Conservation (phyloP, 176 grass and related monocot species). For the Carex kokanica region DNA sequence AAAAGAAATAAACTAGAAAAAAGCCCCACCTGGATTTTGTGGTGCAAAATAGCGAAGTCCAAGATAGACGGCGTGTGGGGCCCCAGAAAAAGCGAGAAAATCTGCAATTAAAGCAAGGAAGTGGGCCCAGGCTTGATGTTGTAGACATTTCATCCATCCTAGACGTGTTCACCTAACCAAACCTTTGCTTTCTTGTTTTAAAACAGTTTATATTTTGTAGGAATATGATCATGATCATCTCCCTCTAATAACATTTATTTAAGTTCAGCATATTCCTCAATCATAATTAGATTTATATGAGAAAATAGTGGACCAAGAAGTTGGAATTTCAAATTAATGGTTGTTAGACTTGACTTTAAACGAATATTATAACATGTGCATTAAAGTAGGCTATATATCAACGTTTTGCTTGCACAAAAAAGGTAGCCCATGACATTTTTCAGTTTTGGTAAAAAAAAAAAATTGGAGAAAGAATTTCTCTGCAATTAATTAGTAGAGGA, state of each 20-base stretch:
- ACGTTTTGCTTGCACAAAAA: slow-evolving; percentile 8
- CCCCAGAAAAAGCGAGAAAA: slow-evolving; percentile 5
- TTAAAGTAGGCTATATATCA: neutral
- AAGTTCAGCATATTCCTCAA: neutral
- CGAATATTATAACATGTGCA: neutral
- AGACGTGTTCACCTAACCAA: slow-evolving; percentile 58
- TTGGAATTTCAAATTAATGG: slow-evolving; percentile 22
- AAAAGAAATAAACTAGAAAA: neutral
- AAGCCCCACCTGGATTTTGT: neutral
- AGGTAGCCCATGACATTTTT: neutral
- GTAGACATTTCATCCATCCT: slow-evolving; percentile 55
- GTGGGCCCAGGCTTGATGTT: slow-evolving; percentile 36
- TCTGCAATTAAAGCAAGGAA: slow-evolving; percentile 23
- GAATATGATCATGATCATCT: slow-evolving; percentile 11
- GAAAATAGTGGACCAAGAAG: neutral
- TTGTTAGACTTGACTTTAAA: slow-evolving; percentile 7
- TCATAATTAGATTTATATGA: neutral
- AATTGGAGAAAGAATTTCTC: neutral
- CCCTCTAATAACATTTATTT: neutral
- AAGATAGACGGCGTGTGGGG: slow-evolving; percentile 5
- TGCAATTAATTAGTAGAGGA: no score
- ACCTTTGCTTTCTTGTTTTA: slow-evolving; percentile 17
- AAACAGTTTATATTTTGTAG: slow-evolving; percentile 14
- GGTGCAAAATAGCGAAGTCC: slow-evolving; percentile 8
- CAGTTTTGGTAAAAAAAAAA: neutral